Conservation (phyloP, 345 rosid species). For the Eucalyptus cloeziana region DNA sequence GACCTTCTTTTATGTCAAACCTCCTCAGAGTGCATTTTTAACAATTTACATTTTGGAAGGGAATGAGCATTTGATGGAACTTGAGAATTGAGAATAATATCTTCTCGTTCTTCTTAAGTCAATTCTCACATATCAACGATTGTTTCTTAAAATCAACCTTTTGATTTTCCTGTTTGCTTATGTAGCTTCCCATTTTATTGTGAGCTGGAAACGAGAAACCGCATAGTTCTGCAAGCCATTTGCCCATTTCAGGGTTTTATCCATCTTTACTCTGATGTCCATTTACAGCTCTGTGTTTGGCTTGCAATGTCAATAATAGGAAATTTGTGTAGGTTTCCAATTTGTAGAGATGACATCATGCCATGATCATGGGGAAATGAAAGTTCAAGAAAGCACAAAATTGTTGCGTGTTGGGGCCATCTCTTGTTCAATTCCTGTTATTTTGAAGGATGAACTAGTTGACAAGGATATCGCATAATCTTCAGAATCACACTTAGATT, state of each 20-base stretch:
- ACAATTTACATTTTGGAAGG: background rate
- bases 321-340: constrained; percentile 77
- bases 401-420: constrained; percentile 83
- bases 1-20: background rate
- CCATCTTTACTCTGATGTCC: background rate
- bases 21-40: background rate
- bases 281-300: background rate
- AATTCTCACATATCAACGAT: background rate
- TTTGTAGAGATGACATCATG: constrained; percentile 39
- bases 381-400: constrained; percentile 87
- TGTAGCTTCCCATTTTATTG: constrained; percentile 67
- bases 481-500: background rate
- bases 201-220: constrained; percentile 74
- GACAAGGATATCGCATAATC: constrained; percentile 66
- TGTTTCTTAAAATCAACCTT: background rate
- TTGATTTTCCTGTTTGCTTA: background rate
- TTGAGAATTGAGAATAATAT: background rate
- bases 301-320: background rate
- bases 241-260: constrained; percentile 71
- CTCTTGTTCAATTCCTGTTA: constrained; percentile 72
- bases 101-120: background rate
- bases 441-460: constrained; percentile 85
- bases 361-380: constrained; percentile 89
- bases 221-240: constrained; percentile 50
- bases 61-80: background rate